Conservation (phyloP, 2,329 filamentous ascomycete species). For the Diaporthe citrichinensis region DNA sequence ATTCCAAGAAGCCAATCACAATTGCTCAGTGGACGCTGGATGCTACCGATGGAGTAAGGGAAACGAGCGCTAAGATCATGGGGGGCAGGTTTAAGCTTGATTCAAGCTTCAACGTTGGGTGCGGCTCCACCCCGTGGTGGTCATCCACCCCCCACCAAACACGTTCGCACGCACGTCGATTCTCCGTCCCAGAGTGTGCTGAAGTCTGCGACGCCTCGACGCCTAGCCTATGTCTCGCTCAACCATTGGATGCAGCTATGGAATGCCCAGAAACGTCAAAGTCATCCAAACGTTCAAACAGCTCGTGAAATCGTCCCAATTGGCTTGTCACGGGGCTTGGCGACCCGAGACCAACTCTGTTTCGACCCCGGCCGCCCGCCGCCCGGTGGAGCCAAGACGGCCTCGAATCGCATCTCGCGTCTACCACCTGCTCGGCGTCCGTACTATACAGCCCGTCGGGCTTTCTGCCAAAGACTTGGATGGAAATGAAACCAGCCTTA, state of each 20-base stretch:
- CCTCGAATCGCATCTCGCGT: slow-evolving; percentile 31
- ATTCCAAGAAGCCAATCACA: neutral
- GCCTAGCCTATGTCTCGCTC: neutral
- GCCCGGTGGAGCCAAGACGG: slow-evolving; percentile 9
- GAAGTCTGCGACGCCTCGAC: slow-evolving; percentile 30
- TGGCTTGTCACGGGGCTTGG: slow-evolving; percentile 33
- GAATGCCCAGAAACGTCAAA: slow-evolving; percentile 17
- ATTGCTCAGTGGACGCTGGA: neutral
- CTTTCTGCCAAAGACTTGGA: slow-evolving; percentile 3
- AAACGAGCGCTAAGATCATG: slow-evolving; percentile 11
- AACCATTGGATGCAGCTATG: neutral
- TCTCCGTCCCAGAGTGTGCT: slow-evolving; percentile 9
- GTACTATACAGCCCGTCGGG: slow-evolving; percentile 8
- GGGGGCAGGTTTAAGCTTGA: slow-evolving; percentile 12
- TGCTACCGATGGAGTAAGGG: slow-evolving; percentile 23
- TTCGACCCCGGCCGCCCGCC: slow-evolving; percentile 25
- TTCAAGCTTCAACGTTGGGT: neutral
- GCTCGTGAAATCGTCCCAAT: slow-evolving; percentile 37
- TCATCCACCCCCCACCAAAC: neutral
- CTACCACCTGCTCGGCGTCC: neutral
- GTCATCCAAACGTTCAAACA: slow-evolving; percentile 39
- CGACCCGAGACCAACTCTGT: slow-evolving; percentile 37
- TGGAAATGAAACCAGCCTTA: neutral
- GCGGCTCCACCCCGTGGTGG: neutral
- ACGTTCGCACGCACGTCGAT: neutral